A percentile compares a stretch with the other conserved stretches of the same genome.
These are phyloP conservation scores for Fragaria ananassa DNA, from an alignment of 306 rosid species.

Conservation along the genomic window DNA sequence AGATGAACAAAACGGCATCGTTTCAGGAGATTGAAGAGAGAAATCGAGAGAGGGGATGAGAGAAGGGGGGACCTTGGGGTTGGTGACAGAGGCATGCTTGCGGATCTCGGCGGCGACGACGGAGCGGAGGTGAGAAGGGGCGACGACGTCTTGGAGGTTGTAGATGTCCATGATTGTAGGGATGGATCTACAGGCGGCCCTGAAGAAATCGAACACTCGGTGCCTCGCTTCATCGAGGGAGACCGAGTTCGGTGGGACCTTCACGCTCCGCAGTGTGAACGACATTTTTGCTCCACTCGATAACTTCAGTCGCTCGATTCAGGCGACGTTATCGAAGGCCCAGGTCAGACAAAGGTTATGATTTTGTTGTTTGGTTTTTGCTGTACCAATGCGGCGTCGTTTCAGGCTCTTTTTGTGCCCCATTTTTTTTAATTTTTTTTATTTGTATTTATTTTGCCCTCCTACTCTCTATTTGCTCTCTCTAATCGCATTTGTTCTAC, in stretches of 20 bases:
- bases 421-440: too few relatives aligned
- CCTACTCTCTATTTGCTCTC: too few relatives aligned
- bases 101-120: constrained; percentile 78
- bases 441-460: too few relatives aligned
- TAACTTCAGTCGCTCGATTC: too few relatives aligned
- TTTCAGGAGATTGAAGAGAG: not conserved
- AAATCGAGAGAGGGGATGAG: not conserved
- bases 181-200: constrained; percentile 67
- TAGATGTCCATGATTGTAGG: constrained; percentile 78
- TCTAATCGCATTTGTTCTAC: too few relatives aligned
- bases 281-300: constrained; percentile 41
- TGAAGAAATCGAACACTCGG: constrained; percentile 80
- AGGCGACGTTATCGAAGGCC: too few relatives aligned
- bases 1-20: not conserved
- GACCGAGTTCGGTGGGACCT: constrained; percentile 83
- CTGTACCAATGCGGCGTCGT: too few relatives aligned
- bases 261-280: constrained; percentile 45
- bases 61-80: constrained; percentile 62
- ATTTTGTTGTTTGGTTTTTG: too few relatives aligned
- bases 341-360: too few relatives aligned
- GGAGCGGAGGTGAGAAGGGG: constrained; percentile 73
- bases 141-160: constrained; percentile 63
- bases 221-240: constrained; percentile 73
- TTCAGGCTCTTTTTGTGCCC: too few relatives aligned
- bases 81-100: constrained; percentile 52